Evolutionary conservation across 2,329 filamentous ascomycete species (phyloP).

Genomic region (Talaromyces sp.): DNA sequence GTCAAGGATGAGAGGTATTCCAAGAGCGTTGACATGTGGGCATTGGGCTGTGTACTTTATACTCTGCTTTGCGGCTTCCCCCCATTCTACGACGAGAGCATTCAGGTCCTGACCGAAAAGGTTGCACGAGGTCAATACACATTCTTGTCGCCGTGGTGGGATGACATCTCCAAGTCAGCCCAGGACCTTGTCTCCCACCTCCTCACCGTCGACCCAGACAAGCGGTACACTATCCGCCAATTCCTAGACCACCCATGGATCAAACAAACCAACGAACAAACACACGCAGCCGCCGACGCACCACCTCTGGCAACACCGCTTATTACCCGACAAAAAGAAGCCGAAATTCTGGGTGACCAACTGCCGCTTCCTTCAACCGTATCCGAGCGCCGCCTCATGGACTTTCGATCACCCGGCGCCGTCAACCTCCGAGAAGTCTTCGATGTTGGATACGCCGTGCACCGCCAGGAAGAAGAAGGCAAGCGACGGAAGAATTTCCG

Average conservation of each 20-base stretch:
- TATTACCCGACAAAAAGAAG: constrained; percentile 51
- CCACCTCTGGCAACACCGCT: constrained; percentile 67
- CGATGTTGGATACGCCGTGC: constrained; percentile 96
- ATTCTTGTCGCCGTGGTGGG: constrained; percentile 98
- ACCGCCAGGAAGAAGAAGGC: constrained; percentile 90
- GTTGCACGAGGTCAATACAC: constrained; percentile 95
- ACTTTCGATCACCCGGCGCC: constrained; percentile 92
- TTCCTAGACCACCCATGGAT: constrained; percentile 97
- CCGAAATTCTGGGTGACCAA: constrained; percentile 37
- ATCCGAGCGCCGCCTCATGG: constrained; percentile 61
- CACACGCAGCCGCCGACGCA: constrained; percentile 62
- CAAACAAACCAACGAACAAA: constrained; percentile 62
- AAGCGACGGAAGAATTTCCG: constrained; percentile 82
- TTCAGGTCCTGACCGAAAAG: constrained; percentile 94
- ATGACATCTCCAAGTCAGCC: constrained; percentile 91
- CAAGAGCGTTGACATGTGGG: constrained; percentile 99
- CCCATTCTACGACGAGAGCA: constrained; percentile 97
- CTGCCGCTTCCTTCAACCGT: constrained; percentile 46
- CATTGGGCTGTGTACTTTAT: constrained; percentile 91
- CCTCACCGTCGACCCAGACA: constrained; percentile 88
- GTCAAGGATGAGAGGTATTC: constrained; percentile 99
- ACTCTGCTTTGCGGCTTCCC: constrained; percentile 96
- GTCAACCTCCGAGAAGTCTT: constrained; percentile 97
- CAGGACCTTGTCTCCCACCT: constrained; percentile 93
- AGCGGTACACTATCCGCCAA: constrained; percentile 87